Evolutionary conservation across 2,329 filamentous ascomycete genomes (phyloP), one percentile per base, ranked within the genome.

Genomic region (Clonostachys chloroleuca): DNA sequence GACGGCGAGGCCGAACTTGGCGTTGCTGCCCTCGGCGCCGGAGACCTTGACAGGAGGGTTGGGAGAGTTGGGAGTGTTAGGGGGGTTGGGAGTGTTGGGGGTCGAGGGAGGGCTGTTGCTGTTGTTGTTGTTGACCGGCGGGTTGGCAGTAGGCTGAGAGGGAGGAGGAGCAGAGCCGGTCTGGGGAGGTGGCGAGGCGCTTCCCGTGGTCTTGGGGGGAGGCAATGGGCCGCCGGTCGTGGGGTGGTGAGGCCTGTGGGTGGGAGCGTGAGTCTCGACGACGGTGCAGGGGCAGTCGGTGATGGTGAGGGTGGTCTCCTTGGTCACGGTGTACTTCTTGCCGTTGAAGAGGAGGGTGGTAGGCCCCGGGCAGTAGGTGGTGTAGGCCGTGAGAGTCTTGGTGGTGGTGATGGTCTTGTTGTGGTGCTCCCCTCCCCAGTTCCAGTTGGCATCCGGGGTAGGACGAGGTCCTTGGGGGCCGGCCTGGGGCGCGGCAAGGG

Each of bases 231-330:
- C 3, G 12, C 7, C 7, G 37, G 37, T n/a, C 8, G 37, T n/a
- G 37, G 24, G 8, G 24, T 30, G 24, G 24, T 30, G 24, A 33
- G 35, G 13, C 16, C 33, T 24, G 33, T n/a, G 34, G 9, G 16
- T 40, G 16, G 12, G 58, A 39, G 66, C 51, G 39, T 55, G 49
- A 52, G 61, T 62, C 62, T 65, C 57, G 47, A 57, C 53, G 45
- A 67, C 50, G 41, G 75, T 77, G 68, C 75, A 79, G 49, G 75
- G 74, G 64, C 76, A 80, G 60, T 78, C 66, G 36, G 68, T 72
- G 47, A 84, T 73, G 56, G 75, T 81, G 53, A 82, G 63, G 47
- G 74, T 75, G 55, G 77, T 65, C 51, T 80, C 72, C 60, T 72
- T 67, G 45, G 73, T 76, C 55, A 81, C 71, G 43, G 75, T 73